These are phyloP conservation scores for Ploettnerulaceae sp. DNA, from an alignment of 2,329 filamentous ascomycete genomes.

Conservation along the genomic window DNA sequence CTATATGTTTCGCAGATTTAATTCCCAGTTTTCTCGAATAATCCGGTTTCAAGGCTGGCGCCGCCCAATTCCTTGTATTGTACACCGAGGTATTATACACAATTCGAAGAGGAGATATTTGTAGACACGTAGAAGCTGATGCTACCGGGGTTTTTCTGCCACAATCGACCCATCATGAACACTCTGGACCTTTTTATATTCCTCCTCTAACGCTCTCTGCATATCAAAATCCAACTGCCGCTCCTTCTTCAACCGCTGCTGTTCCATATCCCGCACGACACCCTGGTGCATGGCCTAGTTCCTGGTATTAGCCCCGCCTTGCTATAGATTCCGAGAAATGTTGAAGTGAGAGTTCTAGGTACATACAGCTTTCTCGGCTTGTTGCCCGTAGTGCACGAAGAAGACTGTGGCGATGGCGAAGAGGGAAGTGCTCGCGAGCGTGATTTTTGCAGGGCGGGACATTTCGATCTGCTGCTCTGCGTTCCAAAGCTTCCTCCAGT, in stretches of 20 bases:
- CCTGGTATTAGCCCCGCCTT: not conserved
- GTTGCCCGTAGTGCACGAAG: conserved; percentile 87
- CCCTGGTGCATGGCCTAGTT: conserved; percentile 88
- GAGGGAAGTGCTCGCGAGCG: conserved; percentile 70
- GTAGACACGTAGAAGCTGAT: not conserved
- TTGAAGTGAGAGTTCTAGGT: no score
- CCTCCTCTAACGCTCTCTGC: conserved; percentile 77
- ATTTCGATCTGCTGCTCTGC: conserved; percentile 45
- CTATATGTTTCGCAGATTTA: not conserved
- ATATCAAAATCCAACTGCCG: conserved; percentile 92
- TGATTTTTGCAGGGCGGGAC: conserved; percentile 87
- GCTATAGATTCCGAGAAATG: not conserved
- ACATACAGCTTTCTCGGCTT: conserved; percentile 73
- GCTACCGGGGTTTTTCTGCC: conserved; percentile 18
- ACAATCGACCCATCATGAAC: conserved; percentile 51
- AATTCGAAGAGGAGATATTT: conserved; percentile 2
- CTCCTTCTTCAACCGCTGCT: conserved; percentile 84
- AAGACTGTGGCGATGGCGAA: conserved; percentile 72
- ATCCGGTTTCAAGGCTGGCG: conserved; percentile 1
- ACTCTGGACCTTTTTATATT: conserved; percentile 84
- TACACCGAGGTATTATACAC: conserved; percentile 12
- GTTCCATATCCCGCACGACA: conserved; percentile 90
- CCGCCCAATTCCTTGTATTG: conserved; percentile 14
- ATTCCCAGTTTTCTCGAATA: conserved; percentile 1
- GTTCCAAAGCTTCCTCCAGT: not conserved